Percentiles rank a stretch among this genome's conserved stretches.
These are phyloP conservation scores for Fusarium sp. DNA, from an alignment of 2,329 filamentous ascomycete species.

Conservation along the genomic window DNA sequence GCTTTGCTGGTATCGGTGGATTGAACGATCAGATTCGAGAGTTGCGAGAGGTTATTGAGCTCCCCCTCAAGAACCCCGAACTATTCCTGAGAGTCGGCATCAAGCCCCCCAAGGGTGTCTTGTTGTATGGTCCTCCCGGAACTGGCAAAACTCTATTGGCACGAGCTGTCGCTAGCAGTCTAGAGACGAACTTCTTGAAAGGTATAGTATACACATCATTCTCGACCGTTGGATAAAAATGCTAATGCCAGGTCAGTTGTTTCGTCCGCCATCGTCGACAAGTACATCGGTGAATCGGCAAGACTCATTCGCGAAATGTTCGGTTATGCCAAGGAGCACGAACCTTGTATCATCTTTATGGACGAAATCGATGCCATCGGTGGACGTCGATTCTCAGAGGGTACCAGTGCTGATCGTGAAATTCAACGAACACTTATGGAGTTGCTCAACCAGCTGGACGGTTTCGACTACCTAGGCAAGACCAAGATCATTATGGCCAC, in stretches of 20 bases:
- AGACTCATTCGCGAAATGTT: slow-evolving; percentile 99
- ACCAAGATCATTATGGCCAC: slow-evolving; percentile 99
- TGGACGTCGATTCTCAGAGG: slow-evolving; percentile 95
- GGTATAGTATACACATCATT: slow-evolving; percentile 65
- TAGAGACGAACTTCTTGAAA: slow-evolving; percentile 99
- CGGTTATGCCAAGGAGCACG: slow-evolving; percentile 98
- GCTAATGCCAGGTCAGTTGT: slow-evolving; percentile 74
- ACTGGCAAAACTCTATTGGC: slow-evolving; percentile 97
- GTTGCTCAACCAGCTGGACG: slow-evolving; percentile 96
- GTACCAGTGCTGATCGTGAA: slow-evolving; percentile 96
- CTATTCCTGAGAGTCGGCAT: slow-evolving; percentile 97
- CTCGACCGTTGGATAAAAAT: not conserved
- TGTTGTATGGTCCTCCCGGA: slow-evolving; percentile 95
- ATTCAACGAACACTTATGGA: slow-evolving; percentile 99
- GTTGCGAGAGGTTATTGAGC: slow-evolving; percentile 95
- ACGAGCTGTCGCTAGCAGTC: slow-evolving; percentile 92
- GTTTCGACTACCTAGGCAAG: slow-evolving; percentile 99
- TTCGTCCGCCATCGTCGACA: slow-evolving; percentile 98
- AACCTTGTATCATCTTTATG: slow-evolving; percentile 99
- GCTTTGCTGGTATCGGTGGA: slow-evolving; percentile 97
- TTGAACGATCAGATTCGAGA: slow-evolving; percentile 99
- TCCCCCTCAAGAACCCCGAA: slow-evolving; percentile 98
- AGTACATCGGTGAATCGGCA: slow-evolving; percentile 98
- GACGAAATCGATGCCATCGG: slow-evolving; percentile 99
- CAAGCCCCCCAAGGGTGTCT: slow-evolving; percentile 97